These are phyloP conservation scores for Suillus weaverae DNA, from an alignment of 768 basidiomycete genomes.

Conservation along the genomic window DNA sequence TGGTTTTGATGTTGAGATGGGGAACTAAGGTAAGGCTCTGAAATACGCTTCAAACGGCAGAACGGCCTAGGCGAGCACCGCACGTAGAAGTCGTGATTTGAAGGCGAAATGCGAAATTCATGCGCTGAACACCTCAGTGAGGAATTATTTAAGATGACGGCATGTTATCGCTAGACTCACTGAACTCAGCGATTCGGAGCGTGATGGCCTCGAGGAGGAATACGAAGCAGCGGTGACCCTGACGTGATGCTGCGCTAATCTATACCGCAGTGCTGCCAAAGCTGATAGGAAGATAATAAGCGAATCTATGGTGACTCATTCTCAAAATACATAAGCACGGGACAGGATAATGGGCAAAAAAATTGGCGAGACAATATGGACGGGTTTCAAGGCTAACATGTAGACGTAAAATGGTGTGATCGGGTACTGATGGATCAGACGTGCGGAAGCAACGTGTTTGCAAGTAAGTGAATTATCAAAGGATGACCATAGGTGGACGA, in stretches of 20 bases:
- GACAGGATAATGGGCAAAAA: slow-evolving; percentile 32
- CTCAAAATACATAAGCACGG: slow-evolving; percentile 39
- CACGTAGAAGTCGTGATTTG: slow-evolving; percentile 26
- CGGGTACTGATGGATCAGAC: slow-evolving; percentile 30
- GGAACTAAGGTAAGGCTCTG: slow-evolving; percentile 19
- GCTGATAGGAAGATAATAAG: slow-evolving; percentile 5
- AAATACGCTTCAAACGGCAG: slow-evolving; percentile 34
- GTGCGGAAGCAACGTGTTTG: slow-evolving; percentile 36
- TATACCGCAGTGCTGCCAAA: background rate
- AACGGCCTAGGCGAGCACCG: slow-evolving; percentile 37
- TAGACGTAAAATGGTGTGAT: slow-evolving; percentile 32
- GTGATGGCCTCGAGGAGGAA: slow-evolving; percentile 36
- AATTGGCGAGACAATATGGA: slow-evolving; percentile 21
- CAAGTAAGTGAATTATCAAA: slow-evolving; percentile 33
- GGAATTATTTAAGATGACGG: slow-evolving; percentile 32
- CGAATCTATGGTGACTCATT: slow-evolving; percentile 29
- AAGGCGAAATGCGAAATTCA: slow-evolving; percentile 36
- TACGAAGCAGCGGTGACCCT: slow-evolving; percentile 31
- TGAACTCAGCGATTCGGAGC: slow-evolving; percentile 37
- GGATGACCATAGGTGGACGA: slow-evolving; percentile 1
- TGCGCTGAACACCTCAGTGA: slow-evolving; percentile 31
- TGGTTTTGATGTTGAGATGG: slow-evolving; percentile 2
- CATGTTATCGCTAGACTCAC: slow-evolving; percentile 26
- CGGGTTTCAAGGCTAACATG: slow-evolving; percentile 19
- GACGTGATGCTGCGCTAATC: slow-evolving; percentile 6